Evolutionary conservation across 805 yeast genomes (phyloP), one percentile per base, ranked within the genome.

Genomic region (Sugiyamaella floridensis): DNA sequence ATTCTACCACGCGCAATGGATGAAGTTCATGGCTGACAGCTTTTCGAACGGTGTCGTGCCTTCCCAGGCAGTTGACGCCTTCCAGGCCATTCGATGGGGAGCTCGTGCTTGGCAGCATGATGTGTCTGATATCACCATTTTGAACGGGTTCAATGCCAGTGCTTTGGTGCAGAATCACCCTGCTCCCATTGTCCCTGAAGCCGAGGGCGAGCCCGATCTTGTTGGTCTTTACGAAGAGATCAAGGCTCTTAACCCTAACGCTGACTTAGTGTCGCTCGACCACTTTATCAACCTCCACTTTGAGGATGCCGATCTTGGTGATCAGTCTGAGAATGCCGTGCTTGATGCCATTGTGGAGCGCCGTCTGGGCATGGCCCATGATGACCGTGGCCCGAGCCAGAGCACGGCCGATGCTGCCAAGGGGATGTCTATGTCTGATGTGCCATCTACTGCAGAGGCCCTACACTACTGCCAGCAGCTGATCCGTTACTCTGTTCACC

Each of bases 81-180:
- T 19, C 22, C 20, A 48, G 20, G 50, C 49, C 20, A 44, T 52
- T 15, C 48, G 50, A 19, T 52, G 55, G 55, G 48, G 48, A 4
- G 48, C 45, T 14, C 40, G 43, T 32, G 50, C 49, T 11, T 52
- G 55, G 55, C 43, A 32, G 42, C 55, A 52, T 43, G 52, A 52
- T 15, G 40, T 52, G 28, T 19, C 43, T 10, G 16, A 45, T 43
- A 11, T 32, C 9, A 32, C 46, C 14, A 28, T 49, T 37, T 28
- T 15, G 18, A 43, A 43, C 19, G 52, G 40, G 2, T 49, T 49
- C 43, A 12, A 28, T 14, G 18, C 43, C 7, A 44, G 48, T 37
- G 52, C 52, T 8, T 20, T 49, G n/a, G 42, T 32, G 20, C 20
- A 43, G 8, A 40, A 18, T 15, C 47, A 22, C 19, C 11, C 18